phyloP scores from a whole-genome alignment of 345 rosid species.

The Schrenkiella parvula region DNA sequence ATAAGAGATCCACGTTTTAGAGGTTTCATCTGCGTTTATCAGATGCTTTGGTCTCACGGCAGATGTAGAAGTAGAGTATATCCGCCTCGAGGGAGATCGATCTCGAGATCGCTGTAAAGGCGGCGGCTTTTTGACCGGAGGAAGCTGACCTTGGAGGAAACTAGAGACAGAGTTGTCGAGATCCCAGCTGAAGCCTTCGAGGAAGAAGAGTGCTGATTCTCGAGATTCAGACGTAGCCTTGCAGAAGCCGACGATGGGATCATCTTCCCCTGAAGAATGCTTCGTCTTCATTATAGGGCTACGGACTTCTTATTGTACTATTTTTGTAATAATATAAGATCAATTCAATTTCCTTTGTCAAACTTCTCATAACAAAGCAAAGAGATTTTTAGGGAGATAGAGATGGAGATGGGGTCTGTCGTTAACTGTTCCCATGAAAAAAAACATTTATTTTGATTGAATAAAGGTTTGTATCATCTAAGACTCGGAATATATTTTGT shows the following conservation, averaged over 20 bases:
- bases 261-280: background rate
- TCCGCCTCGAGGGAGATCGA: background rate
- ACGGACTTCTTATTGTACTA: too few species aligned
- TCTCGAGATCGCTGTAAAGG: background rate
- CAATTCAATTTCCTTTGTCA: background rate
- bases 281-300: background rate
- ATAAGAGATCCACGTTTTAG: background rate
- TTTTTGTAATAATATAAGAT: background rate
- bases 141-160: background rate
- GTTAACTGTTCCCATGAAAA: too few species aligned
- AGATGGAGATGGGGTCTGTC: background rate
- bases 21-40: conserved; percentile 7
- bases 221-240: background rate
- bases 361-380: background rate
- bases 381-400: background rate
- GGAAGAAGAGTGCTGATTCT: conserved; percentile 5
- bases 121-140: background rate
- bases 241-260: background rate
- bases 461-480: too few species aligned
- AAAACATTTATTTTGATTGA: too few species aligned
- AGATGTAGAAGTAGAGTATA: background rate
- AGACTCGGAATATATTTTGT: background rate
- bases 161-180: conserved; percentile 2
- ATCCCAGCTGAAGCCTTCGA: conserved; percentile 10
- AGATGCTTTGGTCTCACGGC: background rate